Evolutionary conservation across 495 filamentous ascomycete species (phyloP).

Genomic region (Aspergillus nanangensis): DNA sequence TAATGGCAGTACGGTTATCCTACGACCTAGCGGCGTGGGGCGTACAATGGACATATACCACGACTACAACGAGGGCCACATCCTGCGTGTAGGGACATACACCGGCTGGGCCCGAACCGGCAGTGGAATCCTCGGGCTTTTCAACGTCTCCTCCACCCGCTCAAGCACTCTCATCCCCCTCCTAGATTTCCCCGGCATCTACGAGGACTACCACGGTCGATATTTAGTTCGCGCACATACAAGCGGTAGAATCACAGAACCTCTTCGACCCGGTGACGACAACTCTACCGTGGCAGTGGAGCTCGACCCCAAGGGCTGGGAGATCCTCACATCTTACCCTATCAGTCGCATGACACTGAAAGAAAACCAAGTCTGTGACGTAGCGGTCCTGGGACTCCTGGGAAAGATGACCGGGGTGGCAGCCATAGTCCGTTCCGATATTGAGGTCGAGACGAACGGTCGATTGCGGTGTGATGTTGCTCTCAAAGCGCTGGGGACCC

Average conservation of each 20-base stretch:
- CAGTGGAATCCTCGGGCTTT: conserved; percentile 74
- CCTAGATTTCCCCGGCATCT: conserved; percentile 66
- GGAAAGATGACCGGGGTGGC: conserved; percentile 88
- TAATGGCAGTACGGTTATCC: conserved; percentile 65
- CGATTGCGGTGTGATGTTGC: conserved; percentile 56
- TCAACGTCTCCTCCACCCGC: conserved; percentile 62
- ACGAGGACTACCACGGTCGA: conserved; percentile 23
- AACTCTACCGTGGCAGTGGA: conserved; percentile 51
- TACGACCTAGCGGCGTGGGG: conserved; percentile 69
- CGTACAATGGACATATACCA: conserved; percentile 68
- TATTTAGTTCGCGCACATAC: conserved; percentile 72
- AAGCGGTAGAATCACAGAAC: conserved; percentile 58
- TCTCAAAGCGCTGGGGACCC: conserved; percentile 75
- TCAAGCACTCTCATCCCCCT: conserved; percentile 66
- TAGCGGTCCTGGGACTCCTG: conserved; percentile 75
- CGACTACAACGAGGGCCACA: conserved; percentile 61
- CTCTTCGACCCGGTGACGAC: conserved; percentile 33
- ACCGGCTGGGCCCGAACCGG: conserved; percentile 58
- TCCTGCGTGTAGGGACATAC: conserved; percentile 79
- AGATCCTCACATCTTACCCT: conserved; percentile 76
- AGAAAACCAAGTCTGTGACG: conserved; percentile 19
- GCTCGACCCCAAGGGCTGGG: conserved; percentile 64
- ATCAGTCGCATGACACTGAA: conserved; percentile 48
- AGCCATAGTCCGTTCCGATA: conserved; percentile 59
- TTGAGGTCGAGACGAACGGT: conserved; percentile 53